Evolutionary conservation across 2,329 filamentous ascomycete genomes (phyloP).

Genomic region (Cercospora brassicicola): DNA sequence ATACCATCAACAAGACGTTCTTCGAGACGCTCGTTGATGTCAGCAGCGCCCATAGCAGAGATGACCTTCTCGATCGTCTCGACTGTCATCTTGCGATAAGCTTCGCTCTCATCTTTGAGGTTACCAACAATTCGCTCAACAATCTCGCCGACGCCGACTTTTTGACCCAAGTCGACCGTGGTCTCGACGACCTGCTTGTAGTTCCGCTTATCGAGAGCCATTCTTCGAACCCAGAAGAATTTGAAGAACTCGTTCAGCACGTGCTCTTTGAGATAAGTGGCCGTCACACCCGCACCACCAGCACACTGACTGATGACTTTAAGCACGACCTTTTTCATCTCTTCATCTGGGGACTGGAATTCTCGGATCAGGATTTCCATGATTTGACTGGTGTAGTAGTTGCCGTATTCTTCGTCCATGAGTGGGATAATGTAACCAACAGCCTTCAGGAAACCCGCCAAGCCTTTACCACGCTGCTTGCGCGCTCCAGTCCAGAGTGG

Average conservation of each 20-base stretch:
- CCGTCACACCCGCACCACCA: conserved; percentile 89
- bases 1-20: conserved; percentile 95
- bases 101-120: conserved; percentile 95
- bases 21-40: conserved; percentile 88
- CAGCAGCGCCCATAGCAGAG: conserved; percentile 85
- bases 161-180: conserved; percentile 93
- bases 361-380: conserved; percentile 98
- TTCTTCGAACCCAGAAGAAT: conserved; percentile 94
- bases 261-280: conserved; percentile 90
- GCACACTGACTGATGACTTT: conserved; percentile 97
- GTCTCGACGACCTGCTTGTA: conserved; percentile 98
- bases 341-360: conserved; percentile 94
- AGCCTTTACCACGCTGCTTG: conserved; percentile 93
- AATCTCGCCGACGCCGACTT: conserved; percentile 96
- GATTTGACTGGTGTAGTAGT: conserved; percentile 97
- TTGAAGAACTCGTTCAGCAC: conserved; percentile 97
- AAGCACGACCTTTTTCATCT: conserved; percentile 99
- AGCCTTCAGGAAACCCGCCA: conserved; percentile 94
- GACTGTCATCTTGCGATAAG: conserved; percentile 98
- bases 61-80: conserved; percentile 97
- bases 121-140: conserved; percentile 90
- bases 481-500: conserved; percentile 94
- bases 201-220: conserved; percentile 96
- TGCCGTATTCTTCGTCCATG: conserved; percentile 99
- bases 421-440: conserved; percentile 97